A percentile compares a stretch with the other conserved stretches of the same genome.
Evolutionary conservation across 2,329 filamentous ascomycete species (phyloP).

Genomic region (Penicillium freii): DNA sequence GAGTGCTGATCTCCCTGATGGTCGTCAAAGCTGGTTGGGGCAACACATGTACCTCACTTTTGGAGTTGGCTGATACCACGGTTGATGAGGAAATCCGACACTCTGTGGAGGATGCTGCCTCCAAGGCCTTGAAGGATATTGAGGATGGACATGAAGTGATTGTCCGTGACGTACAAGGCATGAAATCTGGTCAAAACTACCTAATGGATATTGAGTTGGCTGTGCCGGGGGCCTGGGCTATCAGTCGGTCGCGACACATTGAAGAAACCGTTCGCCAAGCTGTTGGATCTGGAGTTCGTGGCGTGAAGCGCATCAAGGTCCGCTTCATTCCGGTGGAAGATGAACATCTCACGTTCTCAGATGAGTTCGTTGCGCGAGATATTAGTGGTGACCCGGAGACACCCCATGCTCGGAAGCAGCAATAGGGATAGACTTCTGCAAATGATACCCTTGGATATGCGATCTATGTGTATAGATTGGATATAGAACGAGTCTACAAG

Average conservation of each 20-base stretch:
- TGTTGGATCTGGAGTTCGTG: constrained; percentile 74
- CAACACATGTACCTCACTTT: constrained; percentile 77
- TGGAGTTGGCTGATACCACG: constrained; percentile 86
- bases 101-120: constrained; percentile 66
- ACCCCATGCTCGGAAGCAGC: constrained; percentile 40
- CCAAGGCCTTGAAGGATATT: constrained; percentile 57
- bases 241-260: constrained; percentile 65
- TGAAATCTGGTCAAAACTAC: constrained; percentile 97
- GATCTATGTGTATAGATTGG: constrained; percentile 19
- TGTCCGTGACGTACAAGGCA: constrained; percentile 75
- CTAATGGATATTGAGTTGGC: constrained; percentile 85
- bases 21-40: constrained; percentile 85
- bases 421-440: constrained; percentile 8
- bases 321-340: constrained; percentile 74
- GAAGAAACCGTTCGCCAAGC: constrained; percentile 71
- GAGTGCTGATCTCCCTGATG: constrained; percentile 87
- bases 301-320: constrained; percentile 78
- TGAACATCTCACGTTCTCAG: constrained; percentile 59
- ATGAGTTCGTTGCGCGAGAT: constrained; percentile 74
- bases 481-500: constrained; percentile 8
- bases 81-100: constrained; percentile 81
- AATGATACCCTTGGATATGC: constrained; percentile 19
- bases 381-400: constrained; percentile 59
- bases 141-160: constrained; percentile 60
- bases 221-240: constrained; percentile 72